These are phyloP conservation scores for Leccinum arenicola DNA, from an alignment of 768 basidiomycete genomes.

Conservation along the genomic window DNA sequence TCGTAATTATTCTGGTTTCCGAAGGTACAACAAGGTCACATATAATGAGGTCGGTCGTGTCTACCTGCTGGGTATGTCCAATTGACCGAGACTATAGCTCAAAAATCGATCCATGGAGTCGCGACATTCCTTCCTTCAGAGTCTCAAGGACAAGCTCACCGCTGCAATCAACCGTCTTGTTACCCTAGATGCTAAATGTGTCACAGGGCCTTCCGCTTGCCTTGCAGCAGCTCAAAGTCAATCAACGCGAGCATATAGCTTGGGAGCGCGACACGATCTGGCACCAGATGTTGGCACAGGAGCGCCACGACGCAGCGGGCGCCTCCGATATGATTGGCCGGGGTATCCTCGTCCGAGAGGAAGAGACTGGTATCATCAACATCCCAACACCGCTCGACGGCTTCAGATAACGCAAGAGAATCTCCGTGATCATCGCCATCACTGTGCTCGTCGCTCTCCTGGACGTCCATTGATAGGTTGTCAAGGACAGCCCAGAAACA, in stretches of 20 bases:
- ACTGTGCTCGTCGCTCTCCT: slow-evolving; percentile 56
- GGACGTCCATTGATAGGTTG: slow-evolving; percentile 42
- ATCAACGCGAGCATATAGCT: too few relatives aligned
- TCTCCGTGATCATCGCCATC: slow-evolving; percentile 56
- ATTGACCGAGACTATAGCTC: slow-evolving; percentile 41
- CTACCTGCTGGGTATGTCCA: neutral
- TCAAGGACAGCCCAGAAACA: slow-evolving; percentile 25
- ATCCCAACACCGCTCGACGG: slow-evolving; percentile 64
- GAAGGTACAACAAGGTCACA: slow-evolving; percentile 95
- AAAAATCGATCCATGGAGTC: slow-evolving; percentile 17
- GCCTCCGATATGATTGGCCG: slow-evolving; percentile 23
- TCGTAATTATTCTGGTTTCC: slow-evolving; percentile 92
- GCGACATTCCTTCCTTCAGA: too few relatives aligned
- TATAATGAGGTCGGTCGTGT: slow-evolving; percentile 44
- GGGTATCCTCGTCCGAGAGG: slow-evolving; percentile 39
- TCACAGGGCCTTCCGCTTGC: too few relatives aligned
- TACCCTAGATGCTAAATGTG: too few relatives aligned
- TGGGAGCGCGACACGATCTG: too few relatives aligned
- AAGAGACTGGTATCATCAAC: slow-evolving; percentile 32
- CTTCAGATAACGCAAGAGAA: slow-evolving; percentile 54
- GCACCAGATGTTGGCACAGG: too few relatives aligned
- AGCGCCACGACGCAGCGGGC: slow-evolving; percentile 48
- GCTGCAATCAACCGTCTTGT: too few relatives aligned
- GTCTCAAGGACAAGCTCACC: too few relatives aligned
- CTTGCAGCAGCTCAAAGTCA: too few relatives aligned